Base-by-base conservation (phyloP, 805 yeast species). In the Wickerhamiella slavikovae region DNA sequence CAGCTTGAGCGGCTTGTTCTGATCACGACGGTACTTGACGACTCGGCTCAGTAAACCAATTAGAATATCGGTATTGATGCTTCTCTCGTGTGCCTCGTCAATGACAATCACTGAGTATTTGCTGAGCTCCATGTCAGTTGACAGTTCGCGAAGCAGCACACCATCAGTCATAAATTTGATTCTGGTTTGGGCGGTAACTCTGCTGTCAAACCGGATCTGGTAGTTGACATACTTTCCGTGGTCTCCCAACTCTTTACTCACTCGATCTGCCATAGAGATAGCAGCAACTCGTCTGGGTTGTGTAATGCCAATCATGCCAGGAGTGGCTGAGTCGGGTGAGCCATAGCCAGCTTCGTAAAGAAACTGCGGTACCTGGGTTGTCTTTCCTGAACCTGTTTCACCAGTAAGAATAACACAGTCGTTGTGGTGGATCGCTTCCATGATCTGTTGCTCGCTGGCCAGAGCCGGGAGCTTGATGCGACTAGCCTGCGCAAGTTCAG, bases 81-180 rank as follows among this genome's bases (percentile, higher is more conserved):
- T 85, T 49, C 99, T 67, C 51, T 89, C 98, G 50, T 89, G 99
- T 0, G 99, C 99, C 53, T 89, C 99, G 57, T 89, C 99, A 35
- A 89, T 78, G 17, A 91, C 64, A 26, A 89, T 63, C 1, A 77
- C 72, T 0, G 95, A 82, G 48, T 89, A 89, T 44, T 76, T 78
- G 21, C 67, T 61, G 29, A 91, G 57, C 37, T 74, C 54, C 35
- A 89, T 74, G 45, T 89, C 98, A 1, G 66, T 59, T 75, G 85
- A 74, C 78, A 89, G 72, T 51, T 89, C 99, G 40, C 96, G 63
- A 22, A 91, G 55, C 30, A 89, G 54, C 15, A 89, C 94, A 61
- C 98, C 98, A 42, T 89, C 96, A 0, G 98, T 85, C 92, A 89
- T 75, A 47, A 79, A 80, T 55, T 80, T 82, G 29, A 85, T 67